Evolutionary conservation across 2,329 filamentous ascomycete species (phyloP).

Genomic region (Fusarium multiceps): DNA sequence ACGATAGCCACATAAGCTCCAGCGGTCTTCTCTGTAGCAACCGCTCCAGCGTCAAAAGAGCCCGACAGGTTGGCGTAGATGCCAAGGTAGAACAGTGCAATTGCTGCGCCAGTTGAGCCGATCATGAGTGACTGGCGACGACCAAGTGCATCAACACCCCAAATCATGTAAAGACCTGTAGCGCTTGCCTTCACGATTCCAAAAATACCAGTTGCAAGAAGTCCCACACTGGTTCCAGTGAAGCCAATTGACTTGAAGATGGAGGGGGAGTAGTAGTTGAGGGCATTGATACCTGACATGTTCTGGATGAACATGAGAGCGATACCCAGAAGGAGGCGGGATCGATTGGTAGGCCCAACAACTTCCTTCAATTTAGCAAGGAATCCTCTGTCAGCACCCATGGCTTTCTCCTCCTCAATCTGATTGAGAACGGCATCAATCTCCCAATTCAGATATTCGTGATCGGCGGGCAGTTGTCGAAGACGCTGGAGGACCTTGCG

Average conservation of each 20-base stretch:
- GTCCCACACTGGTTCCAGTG: slow-evolving; percentile 14
- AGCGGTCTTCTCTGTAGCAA: background rate
- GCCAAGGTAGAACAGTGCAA: background rate
- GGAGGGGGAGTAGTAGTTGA: slow-evolving; percentile 14
- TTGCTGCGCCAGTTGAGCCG: background rate
- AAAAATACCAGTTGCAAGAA: slow-evolving; percentile 3
- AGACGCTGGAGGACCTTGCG: slow-evolving; percentile 1
- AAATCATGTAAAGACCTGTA: slow-evolving; percentile 5
- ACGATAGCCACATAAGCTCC: slow-evolving; percentile 8
- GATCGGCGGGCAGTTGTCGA: background rate
- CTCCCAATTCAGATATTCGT: slow-evolving; percentile 1
- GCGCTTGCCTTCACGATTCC: slow-evolving; percentile 5
- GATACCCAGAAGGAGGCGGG: background rate
- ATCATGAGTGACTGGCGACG: slow-evolving; percentile 8
- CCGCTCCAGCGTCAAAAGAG: background rate
- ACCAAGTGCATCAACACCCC: slow-evolving; percentile 7
- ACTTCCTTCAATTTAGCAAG: background rate
- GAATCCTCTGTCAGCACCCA: background rate
- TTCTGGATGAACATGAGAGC: slow-evolving; percentile 12
- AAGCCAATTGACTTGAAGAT: slow-evolving; percentile 32
- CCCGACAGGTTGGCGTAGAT: background rate
- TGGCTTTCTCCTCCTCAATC: background rate
- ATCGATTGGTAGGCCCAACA: background rate
- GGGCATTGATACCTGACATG: slow-evolving; percentile 15
- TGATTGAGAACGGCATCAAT: background rate